Conservation (phyloP, 257 asterid genomes). For the Oldenlandia corymbosa region DNA sequence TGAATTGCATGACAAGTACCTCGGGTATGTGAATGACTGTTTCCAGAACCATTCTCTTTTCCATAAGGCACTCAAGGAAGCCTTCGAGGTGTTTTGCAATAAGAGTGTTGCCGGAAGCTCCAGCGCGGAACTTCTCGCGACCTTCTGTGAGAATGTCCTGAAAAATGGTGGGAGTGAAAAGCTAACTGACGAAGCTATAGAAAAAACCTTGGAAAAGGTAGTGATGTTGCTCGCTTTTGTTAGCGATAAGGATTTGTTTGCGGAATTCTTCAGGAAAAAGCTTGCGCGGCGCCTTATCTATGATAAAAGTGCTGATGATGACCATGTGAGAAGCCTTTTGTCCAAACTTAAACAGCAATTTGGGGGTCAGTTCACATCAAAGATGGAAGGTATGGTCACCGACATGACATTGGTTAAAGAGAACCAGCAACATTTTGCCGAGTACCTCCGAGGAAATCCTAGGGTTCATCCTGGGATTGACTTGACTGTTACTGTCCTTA, state of each 20-base stretch:
- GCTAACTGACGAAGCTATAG: constrained; percentile 47
- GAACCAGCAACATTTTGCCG: constrained; percentile 29
- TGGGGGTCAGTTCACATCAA: constrained; percentile 56
- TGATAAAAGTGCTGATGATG: constrained; percentile 46
- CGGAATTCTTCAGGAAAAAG: constrained; percentile 55
- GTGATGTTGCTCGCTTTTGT: constrained; percentile 43
- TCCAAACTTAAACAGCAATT: constrained; percentile 50
- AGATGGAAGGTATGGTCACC: constrained; percentile 65
- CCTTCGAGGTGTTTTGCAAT: constrained; percentile 53
- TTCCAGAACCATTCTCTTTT: too few relatives aligned
- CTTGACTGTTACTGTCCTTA: constrained; percentile 43
- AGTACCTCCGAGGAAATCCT: too few relatives aligned
- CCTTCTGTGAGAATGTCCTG: constrained; percentile 48
- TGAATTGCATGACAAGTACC: too few relatives aligned
- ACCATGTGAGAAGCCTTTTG: constrained; percentile 43
- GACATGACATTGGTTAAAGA: constrained; percentile 52
- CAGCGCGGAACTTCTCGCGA: constrained; percentile 43
- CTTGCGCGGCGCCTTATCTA: constrained; percentile 56
- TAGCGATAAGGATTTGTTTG: constrained; percentile 53
- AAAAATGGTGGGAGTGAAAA: constrained; percentile 49
- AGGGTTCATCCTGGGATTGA: too few relatives aligned
- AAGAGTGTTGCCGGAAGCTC: constrained; percentile 39
- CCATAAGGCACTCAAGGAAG: constrained; percentile 44
- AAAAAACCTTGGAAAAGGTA: constrained; percentile 52
- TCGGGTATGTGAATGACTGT: too few relatives aligned